phyloP scores from a whole-genome alignment of 2,329 filamentous ascomycete species.

The Plenodomus lindquistii region DNA sequence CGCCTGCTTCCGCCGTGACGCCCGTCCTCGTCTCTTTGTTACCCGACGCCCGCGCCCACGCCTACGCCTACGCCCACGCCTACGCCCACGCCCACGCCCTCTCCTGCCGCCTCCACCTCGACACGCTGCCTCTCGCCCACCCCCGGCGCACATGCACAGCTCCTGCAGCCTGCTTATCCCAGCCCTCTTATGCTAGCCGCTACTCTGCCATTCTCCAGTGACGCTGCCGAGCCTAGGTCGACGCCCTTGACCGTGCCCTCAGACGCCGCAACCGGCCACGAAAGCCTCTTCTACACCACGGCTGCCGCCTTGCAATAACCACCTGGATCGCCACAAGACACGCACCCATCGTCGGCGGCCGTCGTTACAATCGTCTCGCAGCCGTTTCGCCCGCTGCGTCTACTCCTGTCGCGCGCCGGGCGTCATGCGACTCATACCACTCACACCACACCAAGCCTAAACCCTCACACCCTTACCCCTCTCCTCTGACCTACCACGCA shows the following conservation, averaged over 20 bases:
- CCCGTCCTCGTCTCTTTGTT: constrained; percentile 19
- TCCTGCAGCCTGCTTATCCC: constrained; percentile 16
- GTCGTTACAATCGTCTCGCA: constrained; percentile 29
- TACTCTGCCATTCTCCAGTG: constrained; percentile 15
- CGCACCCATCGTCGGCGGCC: constrained; percentile 19
- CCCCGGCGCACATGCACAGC: constrained; percentile 29
- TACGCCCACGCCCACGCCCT: constrained; percentile 25
- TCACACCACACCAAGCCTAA: constrained; percentile 43
- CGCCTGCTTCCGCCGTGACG: background rate
- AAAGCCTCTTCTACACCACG: constrained; percentile 31
- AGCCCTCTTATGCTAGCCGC: constrained; percentile 22
- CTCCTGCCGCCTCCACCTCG: constrained; percentile 31
- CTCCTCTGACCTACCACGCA: constrained; percentile 21
- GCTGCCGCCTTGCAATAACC: constrained; percentile 15
- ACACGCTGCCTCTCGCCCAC: constrained; percentile 10
- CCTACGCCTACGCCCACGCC: constrained; percentile 31
- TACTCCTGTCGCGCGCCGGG: constrained; percentile 36
- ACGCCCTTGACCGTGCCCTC: constrained; percentile 19
- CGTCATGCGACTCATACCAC: constrained; percentile 51
- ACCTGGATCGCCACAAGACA: constrained; percentile 10
- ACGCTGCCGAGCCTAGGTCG: constrained; percentile 25
- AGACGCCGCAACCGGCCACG: constrained; percentile 30
- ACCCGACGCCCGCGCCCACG: constrained; percentile 17
- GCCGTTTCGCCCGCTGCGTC: background rate
- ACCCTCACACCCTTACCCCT: constrained; percentile 33